These are phyloP conservation scores for Rhynchospora breviuscula DNA, from an alignment of 176 grass and related monocot species.

Conservation along the genomic window DNA sequence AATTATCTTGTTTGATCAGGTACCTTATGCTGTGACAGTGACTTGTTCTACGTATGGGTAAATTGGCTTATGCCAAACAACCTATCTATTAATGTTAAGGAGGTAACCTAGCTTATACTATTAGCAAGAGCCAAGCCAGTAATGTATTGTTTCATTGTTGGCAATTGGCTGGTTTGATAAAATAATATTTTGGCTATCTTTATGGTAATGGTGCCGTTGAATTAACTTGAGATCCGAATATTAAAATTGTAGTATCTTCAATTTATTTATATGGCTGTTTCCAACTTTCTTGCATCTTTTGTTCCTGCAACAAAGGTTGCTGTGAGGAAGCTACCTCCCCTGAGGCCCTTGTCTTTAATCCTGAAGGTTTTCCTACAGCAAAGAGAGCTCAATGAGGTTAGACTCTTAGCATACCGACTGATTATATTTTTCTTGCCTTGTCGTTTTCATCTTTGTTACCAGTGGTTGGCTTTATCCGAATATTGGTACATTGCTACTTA, in stretches of 20 bases:
- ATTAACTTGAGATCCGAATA: background rate
- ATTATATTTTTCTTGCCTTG: background rate
- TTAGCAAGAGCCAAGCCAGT: background rate
- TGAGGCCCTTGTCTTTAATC: conserved; percentile 86
- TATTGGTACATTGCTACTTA: too few relatives aligned
- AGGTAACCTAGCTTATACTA: background rate
- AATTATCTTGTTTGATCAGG: background rate
- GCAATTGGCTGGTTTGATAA: background rate
- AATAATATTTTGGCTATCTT: background rate
- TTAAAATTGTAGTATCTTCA: background rate
- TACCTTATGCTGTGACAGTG: background rate
- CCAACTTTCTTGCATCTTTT: background rate
- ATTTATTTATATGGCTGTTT: background rate
- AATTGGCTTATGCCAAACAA: too few relatives aligned
- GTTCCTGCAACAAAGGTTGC: conserved; percentile 42
- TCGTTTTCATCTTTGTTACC: background rate
- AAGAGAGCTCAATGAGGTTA: conserved; percentile 98
- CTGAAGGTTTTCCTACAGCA: conserved; percentile 98
- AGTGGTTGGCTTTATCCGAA: too few relatives aligned
- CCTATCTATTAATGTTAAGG: too few relatives aligned
- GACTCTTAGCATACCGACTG: conserved; percentile 5
- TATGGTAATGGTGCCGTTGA: background rate
- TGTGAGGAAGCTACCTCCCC: conserved; percentile 77
- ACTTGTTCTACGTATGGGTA: background rate
- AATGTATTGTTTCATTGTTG: background rate